phyloP scores from a whole-genome alignment of 2,329 filamentous ascomycete species.

The Penicillium concentricum region DNA sequence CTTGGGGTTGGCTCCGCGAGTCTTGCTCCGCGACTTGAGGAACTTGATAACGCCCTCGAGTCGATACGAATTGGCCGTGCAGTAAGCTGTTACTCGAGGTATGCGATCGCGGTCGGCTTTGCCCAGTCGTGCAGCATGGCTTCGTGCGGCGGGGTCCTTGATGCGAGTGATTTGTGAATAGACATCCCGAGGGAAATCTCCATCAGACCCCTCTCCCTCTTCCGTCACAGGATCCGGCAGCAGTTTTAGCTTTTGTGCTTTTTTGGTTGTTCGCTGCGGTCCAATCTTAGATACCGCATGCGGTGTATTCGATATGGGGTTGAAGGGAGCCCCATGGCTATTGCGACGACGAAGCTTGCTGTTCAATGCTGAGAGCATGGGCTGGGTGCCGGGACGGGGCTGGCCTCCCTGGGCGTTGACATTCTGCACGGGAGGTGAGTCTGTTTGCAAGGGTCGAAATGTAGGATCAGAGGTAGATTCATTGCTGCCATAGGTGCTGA shows the following conservation, averaged over 20 bases:
- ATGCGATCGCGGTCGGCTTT: constrained; percentile 87
- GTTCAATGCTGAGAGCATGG: constrained; percentile 77
- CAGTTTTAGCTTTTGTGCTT: constrained; percentile 95
- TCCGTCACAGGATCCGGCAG: constrained; percentile 85
- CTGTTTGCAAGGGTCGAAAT: constrained; percentile 42
- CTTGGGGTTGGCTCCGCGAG: constrained; percentile 79
- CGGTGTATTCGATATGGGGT: constrained; percentile 41
- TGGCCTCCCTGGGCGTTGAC: constrained; percentile 26
- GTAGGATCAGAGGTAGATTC: constrained; percentile 40
- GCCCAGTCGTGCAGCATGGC: constrained; percentile 86
- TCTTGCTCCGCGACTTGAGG: constrained; percentile 77
- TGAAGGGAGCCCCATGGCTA: constrained; percentile 66
- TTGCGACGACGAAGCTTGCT: constrained; percentile 84
- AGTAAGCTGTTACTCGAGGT: constrained; percentile 93
- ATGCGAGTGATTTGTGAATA: constrained; percentile 98
- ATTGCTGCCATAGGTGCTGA: constrained; percentile 44
- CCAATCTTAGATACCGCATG: constrained; percentile 71
- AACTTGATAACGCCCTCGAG: constrained; percentile 88
- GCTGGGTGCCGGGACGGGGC: constrained; percentile 43
- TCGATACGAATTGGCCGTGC: constrained; percentile 87
- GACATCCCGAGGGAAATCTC: constrained; percentile 90
- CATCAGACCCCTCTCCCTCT: constrained; percentile 74
- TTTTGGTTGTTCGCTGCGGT: constrained; percentile 91
- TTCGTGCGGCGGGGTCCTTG: constrained; percentile 88
- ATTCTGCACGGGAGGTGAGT: constrained; percentile 37